These are phyloP conservation scores for Nothophytophthora sp. DNA, from an alignment of 352 stramenopile species.

Conservation along the genomic window DNA sequence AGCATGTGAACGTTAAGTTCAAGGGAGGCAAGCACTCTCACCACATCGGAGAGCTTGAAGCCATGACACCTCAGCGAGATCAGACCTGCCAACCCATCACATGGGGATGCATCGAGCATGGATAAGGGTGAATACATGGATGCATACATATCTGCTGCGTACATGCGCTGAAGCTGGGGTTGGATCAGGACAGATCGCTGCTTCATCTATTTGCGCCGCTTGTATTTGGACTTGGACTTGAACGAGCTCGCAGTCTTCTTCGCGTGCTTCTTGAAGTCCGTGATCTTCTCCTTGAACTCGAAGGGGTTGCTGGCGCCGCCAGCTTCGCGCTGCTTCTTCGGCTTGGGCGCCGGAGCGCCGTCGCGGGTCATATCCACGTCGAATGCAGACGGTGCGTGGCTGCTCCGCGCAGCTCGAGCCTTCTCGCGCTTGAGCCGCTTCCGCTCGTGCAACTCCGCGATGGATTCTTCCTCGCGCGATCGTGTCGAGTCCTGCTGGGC, in stretches of 20 bases:
- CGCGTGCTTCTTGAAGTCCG: conserved; percentile 87
- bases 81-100: too few relatives aligned
- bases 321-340: conserved; percentile 39
- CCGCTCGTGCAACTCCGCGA: conserved; percentile 74
- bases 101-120: not conserved
- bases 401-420: conserved; percentile 53
- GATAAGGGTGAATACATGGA: conserved; percentile 26
- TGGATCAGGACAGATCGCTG: conserved; percentile 12
- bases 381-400: conserved; percentile 59
- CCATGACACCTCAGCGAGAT: conserved; percentile 13
- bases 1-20: too few relatives aligned
- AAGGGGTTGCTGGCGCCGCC: conserved; percentile 58
- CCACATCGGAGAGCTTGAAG: conserved; percentile 8
- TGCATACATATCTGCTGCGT: conserved; percentile 18
- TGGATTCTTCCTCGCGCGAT: conserved; percentile 75
- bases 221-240: conserved; percentile 92
- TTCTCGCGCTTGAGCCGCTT: conserved; percentile 84
- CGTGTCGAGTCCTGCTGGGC: conserved; percentile 49
- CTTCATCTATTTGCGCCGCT: conserved; percentile 70
- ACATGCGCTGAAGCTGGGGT: not conserved
- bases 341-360: conserved; percentile 28
- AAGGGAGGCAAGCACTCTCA: too few relatives aligned
- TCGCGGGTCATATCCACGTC: conserved; percentile 71
- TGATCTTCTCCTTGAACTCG: conserved; percentile 93
- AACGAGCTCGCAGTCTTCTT: conserved; percentile 88